These are phyloP conservation scores for Populus tomentosa DNA, from an alignment of 441 rosid genomes.

Conservation along the genomic window DNA sequence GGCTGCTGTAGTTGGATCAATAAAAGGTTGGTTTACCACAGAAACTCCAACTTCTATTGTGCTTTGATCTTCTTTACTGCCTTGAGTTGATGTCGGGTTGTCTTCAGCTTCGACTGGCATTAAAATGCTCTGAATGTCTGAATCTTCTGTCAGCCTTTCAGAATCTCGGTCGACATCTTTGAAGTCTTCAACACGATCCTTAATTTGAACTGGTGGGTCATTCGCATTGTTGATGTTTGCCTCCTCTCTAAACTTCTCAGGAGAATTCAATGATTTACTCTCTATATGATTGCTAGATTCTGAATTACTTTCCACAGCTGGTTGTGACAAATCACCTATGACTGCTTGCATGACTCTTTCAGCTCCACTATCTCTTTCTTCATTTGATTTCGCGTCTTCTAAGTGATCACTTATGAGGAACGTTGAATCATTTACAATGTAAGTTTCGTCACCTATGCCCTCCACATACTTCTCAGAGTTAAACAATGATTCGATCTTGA, in stretches of 20 bases:
- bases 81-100: constrained; percentile 9
- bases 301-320: constrained; percentile 23
- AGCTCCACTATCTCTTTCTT: constrained; percentile 1
- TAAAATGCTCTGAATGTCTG: background rate
- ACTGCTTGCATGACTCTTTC: constrained; percentile 5
- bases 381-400: constrained; percentile 1
- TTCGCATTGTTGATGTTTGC: constrained; percentile 19
- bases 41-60: constrained; percentile 26
- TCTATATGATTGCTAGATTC: constrained; percentile 13
- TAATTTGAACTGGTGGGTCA: constrained; percentile 6
- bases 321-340: constrained; percentile 4
- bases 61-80: constrained; percentile 13
- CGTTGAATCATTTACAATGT: constrained; percentile 8
- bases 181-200: constrained; percentile 3
- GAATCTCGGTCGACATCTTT: constrained; percentile 7
- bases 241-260: constrained; percentile 22
- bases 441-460: constrained; percentile 21
- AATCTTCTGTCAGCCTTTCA: constrained; percentile 1
- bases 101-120: background rate
- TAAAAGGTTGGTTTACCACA: constrained; percentile 14
- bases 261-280: constrained; percentile 1
- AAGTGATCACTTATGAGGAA: background rate
- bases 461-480: constrained; percentile 12
- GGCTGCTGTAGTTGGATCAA: constrained; percentile 20
- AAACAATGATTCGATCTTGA: constrained; percentile 19